These are phyloP conservation scores for Massarina eburnea DNA, from an alignment of 2,329 filamentous ascomycete species.

Conservation along the genomic window DNA sequence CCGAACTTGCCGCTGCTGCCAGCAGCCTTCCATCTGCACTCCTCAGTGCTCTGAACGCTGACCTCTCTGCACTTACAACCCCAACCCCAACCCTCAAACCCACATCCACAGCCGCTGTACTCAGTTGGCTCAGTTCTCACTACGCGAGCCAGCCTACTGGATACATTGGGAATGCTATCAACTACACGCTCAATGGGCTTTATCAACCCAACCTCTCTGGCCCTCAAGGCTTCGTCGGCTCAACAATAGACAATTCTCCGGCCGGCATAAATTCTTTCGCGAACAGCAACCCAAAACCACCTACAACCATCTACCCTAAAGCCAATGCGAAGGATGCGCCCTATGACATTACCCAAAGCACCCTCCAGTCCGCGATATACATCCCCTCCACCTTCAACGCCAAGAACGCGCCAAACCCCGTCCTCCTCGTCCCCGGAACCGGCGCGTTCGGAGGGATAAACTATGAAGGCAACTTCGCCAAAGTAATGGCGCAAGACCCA, in stretches of 20 bases:
- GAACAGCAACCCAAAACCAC: conserved; percentile 23
- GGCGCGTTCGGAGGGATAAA: conserved; percentile 51
- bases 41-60: too few relatives aligned
- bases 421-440: conserved; percentile 59
- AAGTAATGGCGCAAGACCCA: conserved; percentile 47
- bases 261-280: conserved; percentile 15
- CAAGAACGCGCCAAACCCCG: conserved; percentile 49
- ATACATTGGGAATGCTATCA: too few relatives aligned
- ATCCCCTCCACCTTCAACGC: conserved; percentile 52
- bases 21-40: too few relatives aligned
- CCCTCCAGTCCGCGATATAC: conserved; percentile 55
- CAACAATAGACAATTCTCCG: conserved; percentile 5
- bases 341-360: conserved; percentile 51
- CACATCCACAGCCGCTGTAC: too few relatives aligned
- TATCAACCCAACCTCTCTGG: conserved; percentile 8
- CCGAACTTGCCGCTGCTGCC: too few relatives aligned
- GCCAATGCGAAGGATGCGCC: conserved; percentile 47
- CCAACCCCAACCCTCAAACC: too few relatives aligned
- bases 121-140: too few relatives aligned
- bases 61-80: too few relatives aligned
- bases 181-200: too few relatives aligned
- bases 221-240: conserved; percentile 5
- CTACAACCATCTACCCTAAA: conserved; percentile 41
- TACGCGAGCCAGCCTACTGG: too few relatives aligned
- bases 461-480: conserved; percentile 53